phyloP scores from a whole-genome alignment of 306 rosid genomes.

The Fagus crenata region DNA sequence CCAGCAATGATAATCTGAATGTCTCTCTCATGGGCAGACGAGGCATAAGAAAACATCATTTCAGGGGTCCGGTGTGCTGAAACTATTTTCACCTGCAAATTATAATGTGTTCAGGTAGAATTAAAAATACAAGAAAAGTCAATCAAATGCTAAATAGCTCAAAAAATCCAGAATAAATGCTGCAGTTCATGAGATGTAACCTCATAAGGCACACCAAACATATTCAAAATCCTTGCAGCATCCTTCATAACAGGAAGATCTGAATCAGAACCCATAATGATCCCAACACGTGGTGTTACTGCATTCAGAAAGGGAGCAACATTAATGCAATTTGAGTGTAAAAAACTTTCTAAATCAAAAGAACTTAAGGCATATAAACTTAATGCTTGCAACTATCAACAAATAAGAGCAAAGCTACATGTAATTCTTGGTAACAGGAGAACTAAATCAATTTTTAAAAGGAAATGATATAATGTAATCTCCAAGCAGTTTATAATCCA shows the following conservation, averaged over 20 bases:
- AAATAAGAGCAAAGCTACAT: neutral
- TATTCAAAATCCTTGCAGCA: conserved; percentile 71
- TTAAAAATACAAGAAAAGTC: neutral
- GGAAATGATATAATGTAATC: neutral
- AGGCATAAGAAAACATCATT: conserved; percentile 73
- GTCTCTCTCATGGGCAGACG: conserved; percentile 65
- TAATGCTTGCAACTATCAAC: neutral
- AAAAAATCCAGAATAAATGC: neutral
- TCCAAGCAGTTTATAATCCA: neutral
- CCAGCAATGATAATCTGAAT: conserved; percentile 88
- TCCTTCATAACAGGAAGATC: conserved; percentile 91
- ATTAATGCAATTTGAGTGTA: conserved; percentile 9
- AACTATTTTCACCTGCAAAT: conserved; percentile 73
- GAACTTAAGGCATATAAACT: neutral
- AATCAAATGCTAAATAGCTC: neutral
- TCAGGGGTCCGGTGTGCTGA: conserved; percentile 93
- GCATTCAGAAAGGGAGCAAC: conserved; percentile 30
- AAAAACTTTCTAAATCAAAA: conserved; percentile 1
- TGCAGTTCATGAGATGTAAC: conserved; percentile 16
- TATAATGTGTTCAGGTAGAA: neutral
- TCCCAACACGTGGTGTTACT: conserved; percentile 75
- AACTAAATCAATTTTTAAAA: neutral
- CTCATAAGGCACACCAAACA: conserved; percentile 79
- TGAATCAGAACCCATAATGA: conserved; percentile 97
- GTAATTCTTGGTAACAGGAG: no score